Conservation (phyloP, 768 basidiomycete species). For the Cyathus striatus region DNA sequence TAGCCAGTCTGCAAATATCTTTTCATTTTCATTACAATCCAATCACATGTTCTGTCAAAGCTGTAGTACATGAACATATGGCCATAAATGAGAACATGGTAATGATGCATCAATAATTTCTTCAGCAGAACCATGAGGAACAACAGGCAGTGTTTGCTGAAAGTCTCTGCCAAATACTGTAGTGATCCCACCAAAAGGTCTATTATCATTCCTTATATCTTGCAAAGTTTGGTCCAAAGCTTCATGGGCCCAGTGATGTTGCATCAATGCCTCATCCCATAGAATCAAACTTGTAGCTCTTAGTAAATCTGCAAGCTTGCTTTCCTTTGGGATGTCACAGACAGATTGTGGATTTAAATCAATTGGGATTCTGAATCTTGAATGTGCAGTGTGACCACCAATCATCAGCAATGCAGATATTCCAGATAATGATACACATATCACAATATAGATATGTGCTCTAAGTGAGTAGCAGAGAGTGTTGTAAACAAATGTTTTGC, state of each 20-base stretch:
- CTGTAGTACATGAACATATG: constrained; percentile 17
- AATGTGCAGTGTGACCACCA: constrained; percentile 45
- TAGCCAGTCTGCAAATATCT: too few relatives aligned
- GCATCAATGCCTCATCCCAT: constrained; percentile 40
- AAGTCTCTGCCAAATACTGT: constrained; percentile 43
- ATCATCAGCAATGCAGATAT: constrained; percentile 39
- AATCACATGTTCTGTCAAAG: constrained; percentile 35
- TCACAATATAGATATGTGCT: constrained; percentile 21
- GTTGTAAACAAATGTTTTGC: constrained; percentile 42
- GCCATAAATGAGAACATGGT: constrained; percentile 31
- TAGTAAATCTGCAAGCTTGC: constrained; percentile 21
- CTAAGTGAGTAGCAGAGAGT: constrained; percentile 21
- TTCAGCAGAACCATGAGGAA: constrained; percentile 26
- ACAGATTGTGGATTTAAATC: constrained; percentile 2
- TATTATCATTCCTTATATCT: constrained; percentile 19
- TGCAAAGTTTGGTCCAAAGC: constrained; percentile 27
- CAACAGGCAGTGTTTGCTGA: constrained; percentile 39
- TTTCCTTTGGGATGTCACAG: constrained; percentile 24
- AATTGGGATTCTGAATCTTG: constrained; percentile 42
- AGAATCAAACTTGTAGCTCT: constrained; percentile 24
- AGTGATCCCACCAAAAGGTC: constrained; percentile 34
- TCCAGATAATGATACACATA: constrained; percentile 46
- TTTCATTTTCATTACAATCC: too few relatives aligned
- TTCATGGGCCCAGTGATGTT: constrained; percentile 26
- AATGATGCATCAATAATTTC: constrained; percentile 31